phyloP scores from a whole-genome alignment of 2,329 filamentous ascomycete species.

The Curvularia lunata region DNA sequence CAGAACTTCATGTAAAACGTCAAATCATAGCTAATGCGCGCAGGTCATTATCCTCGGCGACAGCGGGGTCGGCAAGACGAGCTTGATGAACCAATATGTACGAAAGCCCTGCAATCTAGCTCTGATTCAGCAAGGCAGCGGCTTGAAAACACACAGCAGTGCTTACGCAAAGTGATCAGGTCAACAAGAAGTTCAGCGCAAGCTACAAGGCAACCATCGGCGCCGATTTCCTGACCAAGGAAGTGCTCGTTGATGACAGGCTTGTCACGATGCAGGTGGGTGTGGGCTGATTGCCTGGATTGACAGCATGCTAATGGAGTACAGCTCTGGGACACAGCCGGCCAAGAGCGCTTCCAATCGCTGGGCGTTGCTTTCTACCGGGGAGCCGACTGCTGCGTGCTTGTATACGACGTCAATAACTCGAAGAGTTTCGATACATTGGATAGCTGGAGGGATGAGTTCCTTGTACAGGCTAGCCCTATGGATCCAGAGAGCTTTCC shows the following conservation, averaged over 20 bases:
- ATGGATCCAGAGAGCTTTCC: constrained; percentile 97
- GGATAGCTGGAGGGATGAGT: constrained; percentile 98
- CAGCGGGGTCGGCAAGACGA: constrained; percentile 98
- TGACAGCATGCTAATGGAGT: constrained; percentile 26
- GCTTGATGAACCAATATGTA: constrained; percentile 99
- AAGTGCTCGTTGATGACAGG: constrained; percentile 95
- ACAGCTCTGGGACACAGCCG: constrained; percentile 96
- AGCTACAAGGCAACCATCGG: constrained; percentile 99
- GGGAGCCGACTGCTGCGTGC: constrained; percentile 95
- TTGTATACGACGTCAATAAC: constrained; percentile 99
- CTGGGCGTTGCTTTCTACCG: constrained; percentile 97
- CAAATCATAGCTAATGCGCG: constrained; percentile 21
- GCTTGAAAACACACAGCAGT: background rate
- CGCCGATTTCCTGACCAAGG: constrained; percentile 96
- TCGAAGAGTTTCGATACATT: constrained; percentile 98
- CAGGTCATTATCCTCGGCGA: constrained; percentile 99
- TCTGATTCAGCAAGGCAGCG: background rate
- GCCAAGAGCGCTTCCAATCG: constrained; percentile 96
- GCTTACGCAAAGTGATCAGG: constrained; percentile 61
- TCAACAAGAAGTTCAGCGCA: constrained; percentile 99
- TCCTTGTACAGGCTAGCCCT: constrained; percentile 94
- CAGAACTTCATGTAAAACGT: constrained; percentile 11
- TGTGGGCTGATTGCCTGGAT: constrained; percentile 13
- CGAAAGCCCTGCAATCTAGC: constrained; percentile 44
- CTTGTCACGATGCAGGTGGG: constrained; percentile 96